Conservation (phyloP, 306 rosid genomes). For the Prunus salicina region DNA sequence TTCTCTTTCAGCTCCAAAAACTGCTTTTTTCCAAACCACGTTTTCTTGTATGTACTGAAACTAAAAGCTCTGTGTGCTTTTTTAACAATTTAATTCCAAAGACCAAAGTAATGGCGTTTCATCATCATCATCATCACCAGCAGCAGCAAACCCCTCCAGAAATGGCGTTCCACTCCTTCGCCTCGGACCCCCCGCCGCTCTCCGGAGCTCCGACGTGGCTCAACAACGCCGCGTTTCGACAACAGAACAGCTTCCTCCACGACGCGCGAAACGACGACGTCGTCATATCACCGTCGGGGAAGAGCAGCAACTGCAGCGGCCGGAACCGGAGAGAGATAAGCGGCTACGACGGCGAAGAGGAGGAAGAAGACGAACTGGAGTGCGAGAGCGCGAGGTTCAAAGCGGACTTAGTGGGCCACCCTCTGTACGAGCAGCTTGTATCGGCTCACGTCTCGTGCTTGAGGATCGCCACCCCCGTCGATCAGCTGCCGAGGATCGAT, state of each 20-base stretch:
- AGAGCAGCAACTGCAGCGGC: conserved; percentile 26
- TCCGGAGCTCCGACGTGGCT: conserved; percentile 52
- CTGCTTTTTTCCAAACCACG: background rate
- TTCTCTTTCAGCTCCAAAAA: background rate
- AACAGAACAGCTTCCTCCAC: conserved; percentile 51
- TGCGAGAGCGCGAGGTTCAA: conserved; percentile 46
- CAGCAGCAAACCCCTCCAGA: conserved; percentile 33
- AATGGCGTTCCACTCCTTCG: conserved; percentile 57
- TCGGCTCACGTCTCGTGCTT: conserved; percentile 88
- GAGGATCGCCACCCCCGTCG: conserved; percentile 91
- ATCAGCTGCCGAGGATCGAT: conserved; percentile 81
- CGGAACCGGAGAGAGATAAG: conserved; percentile 22
- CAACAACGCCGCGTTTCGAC: conserved; percentile 45
- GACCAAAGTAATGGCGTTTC: conserved; percentile 51
- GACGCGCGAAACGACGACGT: conserved; percentile 26
- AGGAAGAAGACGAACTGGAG: conserved; percentile 18
- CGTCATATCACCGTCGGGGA: conserved; percentile 17
- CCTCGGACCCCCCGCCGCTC: conserved; percentile 19
- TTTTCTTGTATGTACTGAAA: background rate
- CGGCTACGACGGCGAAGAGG: conserved; percentile 13
- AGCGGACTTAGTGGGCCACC: conserved; percentile 71
- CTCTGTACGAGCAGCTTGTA: conserved; percentile 80
- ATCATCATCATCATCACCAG: conserved; percentile 40
- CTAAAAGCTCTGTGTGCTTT: background rate
- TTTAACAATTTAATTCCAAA: background rate